These are phyloP conservation scores for Coniochaeta pulveracea DNA, from an alignment of 2,329 filamentous ascomycete species.

Conservation along the genomic window DNA sequence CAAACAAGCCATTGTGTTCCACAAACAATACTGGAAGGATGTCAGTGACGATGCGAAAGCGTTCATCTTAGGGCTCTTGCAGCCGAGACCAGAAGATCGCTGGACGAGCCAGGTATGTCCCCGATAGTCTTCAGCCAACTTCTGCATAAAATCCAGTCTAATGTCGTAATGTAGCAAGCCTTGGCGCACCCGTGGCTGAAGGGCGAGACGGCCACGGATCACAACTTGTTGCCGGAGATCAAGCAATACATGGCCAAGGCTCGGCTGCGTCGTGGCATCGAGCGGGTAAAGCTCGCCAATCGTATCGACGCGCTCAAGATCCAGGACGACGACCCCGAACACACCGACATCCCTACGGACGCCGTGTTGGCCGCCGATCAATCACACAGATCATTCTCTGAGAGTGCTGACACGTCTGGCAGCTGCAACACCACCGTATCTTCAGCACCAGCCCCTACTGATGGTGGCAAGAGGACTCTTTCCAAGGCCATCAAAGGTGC, in stretches of 20 bases:
- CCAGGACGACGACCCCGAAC: conserved; percentile 73
- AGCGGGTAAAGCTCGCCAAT: conserved; percentile 91
- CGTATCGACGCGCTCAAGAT: conserved; percentile 91
- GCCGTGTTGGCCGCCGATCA: conserved; percentile 43
- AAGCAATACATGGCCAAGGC: conserved; percentile 86
- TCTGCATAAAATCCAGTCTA: neutral
- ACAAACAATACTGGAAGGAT: conserved; percentile 97
- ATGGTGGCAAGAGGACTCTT: conserved; percentile 28
- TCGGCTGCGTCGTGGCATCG: conserved; percentile 83
- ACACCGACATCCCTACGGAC: conserved; percentile 61
- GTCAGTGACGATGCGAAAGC: conserved; percentile 92
- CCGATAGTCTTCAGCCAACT: neutral
- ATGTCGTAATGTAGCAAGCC: conserved; percentile 46
- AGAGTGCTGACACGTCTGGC: neutral
- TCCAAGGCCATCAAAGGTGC: conserved; percentile 46
- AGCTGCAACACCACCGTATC: conserved; percentile 1
- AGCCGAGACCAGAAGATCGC: conserved; percentile 66
- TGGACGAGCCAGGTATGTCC: conserved; percentile 60
- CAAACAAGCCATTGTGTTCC: conserved; percentile 76
- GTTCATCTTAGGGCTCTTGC: conserved; percentile 76
- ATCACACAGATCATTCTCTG: conserved; percentile 10
- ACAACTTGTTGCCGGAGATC: conserved; percentile 96
- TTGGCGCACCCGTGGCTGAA: conserved; percentile 80
- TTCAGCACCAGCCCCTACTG: conserved; percentile 4
- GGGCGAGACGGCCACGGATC: conserved; percentile 82